A percentile compares a stretch with the other conserved stretches of the same genome.
These are phyloP conservation scores for Diutina ranongensis DNA, from an alignment of 1,139 yeast genomes.

Conservation along the genomic window DNA sequence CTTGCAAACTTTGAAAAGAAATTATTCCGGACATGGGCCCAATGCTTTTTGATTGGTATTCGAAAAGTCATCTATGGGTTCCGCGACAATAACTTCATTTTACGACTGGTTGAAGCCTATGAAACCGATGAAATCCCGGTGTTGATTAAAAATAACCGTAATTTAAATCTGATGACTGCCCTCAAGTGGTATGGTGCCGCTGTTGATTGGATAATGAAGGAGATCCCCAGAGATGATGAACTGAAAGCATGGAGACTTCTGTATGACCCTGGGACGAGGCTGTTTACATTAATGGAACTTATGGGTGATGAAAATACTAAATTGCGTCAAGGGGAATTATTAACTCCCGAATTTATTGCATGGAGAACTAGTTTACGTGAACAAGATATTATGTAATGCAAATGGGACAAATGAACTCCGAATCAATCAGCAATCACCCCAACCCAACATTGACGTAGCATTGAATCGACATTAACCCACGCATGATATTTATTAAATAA, in stretches of 20 bases:
- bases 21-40: constrained; percentile 81
- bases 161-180: constrained; percentile 47
- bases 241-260: constrained; percentile 20
- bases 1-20: constrained; percentile 59
- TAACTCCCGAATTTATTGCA: constrained; percentile 43
- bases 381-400: neutral
- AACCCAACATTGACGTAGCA: constrained; percentile 66
- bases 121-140: constrained; percentile 72
- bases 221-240: constrained; percentile 38
- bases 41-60: constrained; percentile 79
- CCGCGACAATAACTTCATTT: constrained; percentile 56
- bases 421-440: constrained; percentile 35
- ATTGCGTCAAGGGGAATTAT: constrained; percentile 26
- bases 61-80: constrained; percentile 75
- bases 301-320: constrained; percentile 17
- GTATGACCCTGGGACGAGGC: constrained; percentile 23
- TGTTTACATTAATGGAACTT: constrained; percentile 21
- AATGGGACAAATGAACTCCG: no score
- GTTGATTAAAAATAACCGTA: constrained; percentile 33
- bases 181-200: constrained; percentile 80
- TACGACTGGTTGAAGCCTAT: constrained; percentile 62
- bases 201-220: constrained; percentile 59
- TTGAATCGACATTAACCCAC: constrained; percentile 82
- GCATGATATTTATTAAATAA: constrained; percentile 72
- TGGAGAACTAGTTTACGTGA: constrained; percentile 26